phyloP scores from a whole-genome alignment of 352 stramenopile genomes.

The Globisporangium cystogenes region DNA sequence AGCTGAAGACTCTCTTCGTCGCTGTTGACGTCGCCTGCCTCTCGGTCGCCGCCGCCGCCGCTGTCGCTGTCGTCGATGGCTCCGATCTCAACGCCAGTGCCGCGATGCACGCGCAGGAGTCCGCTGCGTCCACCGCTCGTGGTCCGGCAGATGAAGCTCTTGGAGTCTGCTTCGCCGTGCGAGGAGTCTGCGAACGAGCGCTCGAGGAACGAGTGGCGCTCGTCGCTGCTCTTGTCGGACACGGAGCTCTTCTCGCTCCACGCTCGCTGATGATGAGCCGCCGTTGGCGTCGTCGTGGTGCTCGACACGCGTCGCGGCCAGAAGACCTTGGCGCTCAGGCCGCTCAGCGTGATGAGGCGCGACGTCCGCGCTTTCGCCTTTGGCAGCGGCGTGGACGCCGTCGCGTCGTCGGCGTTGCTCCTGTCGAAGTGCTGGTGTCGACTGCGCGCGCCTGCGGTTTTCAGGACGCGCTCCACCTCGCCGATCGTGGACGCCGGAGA shows the following conservation, averaged over 20 bases:
- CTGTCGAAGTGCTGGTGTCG: conserved; percentile 11
- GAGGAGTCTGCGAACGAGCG: neutral
- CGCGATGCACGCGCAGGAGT: conserved; percentile 22
- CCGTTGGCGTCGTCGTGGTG: neutral
- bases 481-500: conserved; percentile 31
- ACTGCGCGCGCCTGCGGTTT: conserved; percentile 32
- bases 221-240: conserved; percentile 12
- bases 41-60: neutral
- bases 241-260: neutral
- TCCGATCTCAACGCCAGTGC: conserved; percentile 6
- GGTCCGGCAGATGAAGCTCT: conserved; percentile 24
- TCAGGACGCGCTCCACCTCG: conserved; percentile 54
- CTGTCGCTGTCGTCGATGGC: neutral
- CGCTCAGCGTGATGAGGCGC: conserved; percentile 14
- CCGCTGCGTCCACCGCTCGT: conserved; percentile 14
- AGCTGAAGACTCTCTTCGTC: conserved; percentile 8
- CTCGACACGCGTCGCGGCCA: conserved; percentile 3
- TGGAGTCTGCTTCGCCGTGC: conserved; percentile 12
- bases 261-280: neutral
- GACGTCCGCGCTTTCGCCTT: conserved; percentile 5
- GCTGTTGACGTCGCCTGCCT: neutral
- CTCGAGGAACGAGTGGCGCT: conserved; percentile 12
- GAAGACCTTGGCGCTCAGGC: conserved; percentile 9
- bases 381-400: neutral
- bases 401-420: neutral